phyloP scores from a whole-genome alignment of 768 basidiomycete species.

The Tylopilus intermedius region DNA sequence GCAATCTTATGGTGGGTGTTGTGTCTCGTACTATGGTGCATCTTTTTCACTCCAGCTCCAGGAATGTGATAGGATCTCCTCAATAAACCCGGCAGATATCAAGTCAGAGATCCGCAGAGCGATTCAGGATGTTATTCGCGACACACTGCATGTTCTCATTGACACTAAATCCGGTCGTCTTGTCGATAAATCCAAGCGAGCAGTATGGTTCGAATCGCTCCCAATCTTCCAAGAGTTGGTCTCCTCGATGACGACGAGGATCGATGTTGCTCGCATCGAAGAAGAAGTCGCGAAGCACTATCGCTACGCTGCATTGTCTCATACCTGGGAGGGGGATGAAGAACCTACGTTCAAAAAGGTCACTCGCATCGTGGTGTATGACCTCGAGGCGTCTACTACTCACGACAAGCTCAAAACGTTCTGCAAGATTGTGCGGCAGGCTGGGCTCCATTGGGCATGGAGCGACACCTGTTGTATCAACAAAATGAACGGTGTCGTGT shows the following conservation, averaged over 20 bases:
- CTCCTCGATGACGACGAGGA: neutral
- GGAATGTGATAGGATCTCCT: neutral
- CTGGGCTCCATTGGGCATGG: too few species aligned
- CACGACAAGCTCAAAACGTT: neutral
- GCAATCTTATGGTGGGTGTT: too few species aligned
- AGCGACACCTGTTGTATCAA: too few species aligned
- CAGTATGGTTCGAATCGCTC: neutral
- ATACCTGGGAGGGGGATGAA: neutral
- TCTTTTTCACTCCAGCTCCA: too few species aligned
- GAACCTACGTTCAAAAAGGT: neutral
- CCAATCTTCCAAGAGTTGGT: neutral
- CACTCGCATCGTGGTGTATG: neutral
- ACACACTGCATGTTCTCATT: neutral
- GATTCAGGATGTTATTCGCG: neutral
- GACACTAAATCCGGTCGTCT: neutral
- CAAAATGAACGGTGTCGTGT: too few species aligned
- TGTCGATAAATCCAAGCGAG: neutral
- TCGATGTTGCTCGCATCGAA: neutral
- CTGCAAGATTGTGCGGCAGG: neutral
- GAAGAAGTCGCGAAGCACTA: neutral
- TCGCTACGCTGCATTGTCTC: neutral
- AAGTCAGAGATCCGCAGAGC: neutral
- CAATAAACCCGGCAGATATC: neutral
- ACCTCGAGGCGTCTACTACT: neutral
- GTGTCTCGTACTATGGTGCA: too few species aligned